These are phyloP conservation scores for Diaporthe capsici DNA, from an alignment of 2,329 filamentous ascomycete genomes.

Conservation along the genomic window DNA sequence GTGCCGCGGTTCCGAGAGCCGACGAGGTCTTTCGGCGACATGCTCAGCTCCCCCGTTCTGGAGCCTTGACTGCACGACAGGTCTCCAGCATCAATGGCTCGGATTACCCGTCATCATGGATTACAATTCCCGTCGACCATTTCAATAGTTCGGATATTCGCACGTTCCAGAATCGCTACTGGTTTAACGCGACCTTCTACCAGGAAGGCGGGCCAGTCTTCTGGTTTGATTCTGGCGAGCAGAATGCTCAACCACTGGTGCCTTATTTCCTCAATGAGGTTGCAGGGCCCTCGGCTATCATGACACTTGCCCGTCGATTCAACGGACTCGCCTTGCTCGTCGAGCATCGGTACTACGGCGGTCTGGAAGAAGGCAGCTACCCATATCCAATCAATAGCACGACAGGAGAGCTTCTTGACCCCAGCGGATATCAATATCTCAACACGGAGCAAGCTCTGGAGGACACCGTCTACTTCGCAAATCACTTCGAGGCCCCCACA, in stretches of 20 bases:
- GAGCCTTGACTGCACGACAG: background rate
- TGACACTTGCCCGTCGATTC: constrained; percentile 45
- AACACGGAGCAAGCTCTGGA: constrained; percentile 48
- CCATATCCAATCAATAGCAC: constrained; percentile 43
- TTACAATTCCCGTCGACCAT: constrained; percentile 46
- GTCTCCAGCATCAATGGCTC: constrained; percentile 18
- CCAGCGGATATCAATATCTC: constrained; percentile 44
- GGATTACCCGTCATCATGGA: constrained; percentile 32
- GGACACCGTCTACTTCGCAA: constrained; percentile 50
- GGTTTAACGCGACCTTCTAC: constrained; percentile 47
- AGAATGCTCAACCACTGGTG: constrained; percentile 11
- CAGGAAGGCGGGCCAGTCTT: constrained; percentile 45
- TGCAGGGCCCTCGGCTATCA: constrained; percentile 34
- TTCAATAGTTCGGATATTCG: constrained; percentile 43
- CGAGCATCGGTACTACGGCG: constrained; percentile 48
- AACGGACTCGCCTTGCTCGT: constrained; percentile 45
- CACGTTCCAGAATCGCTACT: constrained; percentile 46
- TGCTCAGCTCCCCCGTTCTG: constrained; percentile 13
- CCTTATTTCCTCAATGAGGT: constrained; percentile 40
- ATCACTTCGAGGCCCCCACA: constrained; percentile 47
- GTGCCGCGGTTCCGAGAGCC: background rate
- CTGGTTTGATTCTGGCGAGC: constrained; percentile 47
- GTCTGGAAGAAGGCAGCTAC: constrained; percentile 39
- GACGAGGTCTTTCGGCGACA: background rate
- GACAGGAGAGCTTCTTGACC: constrained; percentile 37